Percentiles rank a stretch among this genome's conserved stretches.
Evolutionary conservation across 495 filamentous ascomycete genomes (phyloP).

Genomic region (Penicillium longicatenatum): DNA sequence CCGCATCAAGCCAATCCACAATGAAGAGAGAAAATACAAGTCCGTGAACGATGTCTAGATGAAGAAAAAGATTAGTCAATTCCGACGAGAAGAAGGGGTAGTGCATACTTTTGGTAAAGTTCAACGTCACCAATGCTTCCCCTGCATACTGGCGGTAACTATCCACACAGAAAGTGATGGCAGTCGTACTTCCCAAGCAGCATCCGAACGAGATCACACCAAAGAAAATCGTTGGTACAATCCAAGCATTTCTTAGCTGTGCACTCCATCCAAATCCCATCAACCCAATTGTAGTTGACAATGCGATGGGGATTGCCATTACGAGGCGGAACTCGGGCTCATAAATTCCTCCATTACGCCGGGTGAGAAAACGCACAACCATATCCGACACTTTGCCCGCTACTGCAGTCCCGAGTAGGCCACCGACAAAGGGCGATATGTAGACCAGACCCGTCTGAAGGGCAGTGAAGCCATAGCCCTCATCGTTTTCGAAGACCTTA

Average conservation of each 20-base stretch:
- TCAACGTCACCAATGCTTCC: constrained; percentile 91
- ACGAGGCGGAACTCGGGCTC: constrained; percentile 94
- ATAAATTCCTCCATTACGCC: constrained; percentile 88
- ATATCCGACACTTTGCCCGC: constrained; percentile 88
- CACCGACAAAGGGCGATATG: constrained; percentile 86
- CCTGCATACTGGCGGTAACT: constrained; percentile 93
- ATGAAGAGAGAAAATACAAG: constrained; percentile 91
- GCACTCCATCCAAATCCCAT: constrained; percentile 96
- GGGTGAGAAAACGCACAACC: constrained; percentile 75
- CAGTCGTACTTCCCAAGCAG: constrained; percentile 86
- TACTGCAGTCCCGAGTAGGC: constrained; percentile 84
- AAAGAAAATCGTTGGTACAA: constrained; percentile 92
- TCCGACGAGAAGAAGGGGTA: neutral
- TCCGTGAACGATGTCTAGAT: constrained; percentile 77
- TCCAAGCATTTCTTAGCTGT: constrained; percentile 72
- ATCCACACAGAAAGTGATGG: constrained; percentile 94
- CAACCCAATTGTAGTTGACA: constrained; percentile 80
- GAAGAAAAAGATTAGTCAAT: constrained; percentile 9
- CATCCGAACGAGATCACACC: constrained; percentile 93
- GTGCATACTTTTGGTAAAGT: constrained; percentile 81
- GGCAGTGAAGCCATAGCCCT: constrained; percentile 75
- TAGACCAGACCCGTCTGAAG: constrained; percentile 86
- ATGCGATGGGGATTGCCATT: constrained; percentile 80
- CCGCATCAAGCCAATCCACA: constrained; percentile 74
- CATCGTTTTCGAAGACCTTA: constrained; percentile 66